Base-by-base conservation (phyloP, 2,329 filamentous ascomycete genomes). In the Sporothrix curviconia region DNA sequence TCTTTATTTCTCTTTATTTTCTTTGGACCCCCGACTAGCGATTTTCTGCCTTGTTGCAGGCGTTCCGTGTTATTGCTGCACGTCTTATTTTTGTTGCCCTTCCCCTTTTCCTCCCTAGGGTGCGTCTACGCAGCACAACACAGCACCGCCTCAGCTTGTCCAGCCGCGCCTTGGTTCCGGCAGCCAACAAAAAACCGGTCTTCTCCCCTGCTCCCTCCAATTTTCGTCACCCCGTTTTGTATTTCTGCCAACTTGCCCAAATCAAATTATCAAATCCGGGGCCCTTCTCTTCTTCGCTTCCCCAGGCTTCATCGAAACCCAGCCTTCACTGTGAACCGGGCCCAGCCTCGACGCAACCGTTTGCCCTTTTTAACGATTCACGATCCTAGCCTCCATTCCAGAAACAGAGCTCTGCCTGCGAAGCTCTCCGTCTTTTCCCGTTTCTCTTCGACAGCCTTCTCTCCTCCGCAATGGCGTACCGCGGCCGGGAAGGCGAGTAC, bases 401-500 rank as follows among this genome's bases (percentile, higher is more conserved):
- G 50, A 17, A 53, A 3, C 17, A 39, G 14, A 12, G 34, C 39
- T 17, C 28, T 54, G 28, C 39, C 19, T 54, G 25, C 28, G 28
- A 30, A 15, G 25, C 22, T 36, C 34, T 9, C 36, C 28, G 25
- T 50, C 25, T 43, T 24, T 49, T 43, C 37, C 32, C 37, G 15
- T 30, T 22, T 42, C 25, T 36, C 40, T 42, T 28, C 36, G 25
- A 14, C 47, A 40, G 30, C 34, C 47, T 36, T 56, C n/a, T 11
- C 8, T 40, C 55, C 43, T 54, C 51, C 22, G 59, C 54, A 43
- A 64, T 64, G 63, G 63, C 63, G 37, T 64, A 64, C 57, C 57
- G 52, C 42, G 60, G 71, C 55, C 60, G 43, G n/a, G 57, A 59
- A 43, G 57, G 37, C 32, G 80, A 80, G 57, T 86, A 84, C 64